Conservation (phyloP, 352 stramenopile species). For the Globisporangium solare region DNA sequence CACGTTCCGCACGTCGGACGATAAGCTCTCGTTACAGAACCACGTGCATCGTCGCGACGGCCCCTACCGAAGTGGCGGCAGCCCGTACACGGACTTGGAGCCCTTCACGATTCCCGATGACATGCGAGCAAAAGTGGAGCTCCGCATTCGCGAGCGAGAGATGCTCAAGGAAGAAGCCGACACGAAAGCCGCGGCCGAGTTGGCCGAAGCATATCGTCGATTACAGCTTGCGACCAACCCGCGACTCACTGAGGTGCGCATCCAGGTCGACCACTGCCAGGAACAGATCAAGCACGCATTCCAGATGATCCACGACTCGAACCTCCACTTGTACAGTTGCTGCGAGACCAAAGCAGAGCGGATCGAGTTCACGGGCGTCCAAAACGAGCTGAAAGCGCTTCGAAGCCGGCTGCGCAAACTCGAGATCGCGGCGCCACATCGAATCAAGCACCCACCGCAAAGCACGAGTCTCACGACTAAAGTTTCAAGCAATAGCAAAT, state of each 20-base stretch:
- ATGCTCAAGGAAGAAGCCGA: constrained; percentile 44
- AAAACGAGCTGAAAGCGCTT: constrained; percentile 48
- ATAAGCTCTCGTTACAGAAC: constrained; percentile 53
- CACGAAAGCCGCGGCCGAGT: constrained; percentile 32
- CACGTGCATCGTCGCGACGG: constrained; percentile 34
- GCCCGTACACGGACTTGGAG: constrained; percentile 59
- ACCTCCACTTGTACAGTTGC: constrained; percentile 58
- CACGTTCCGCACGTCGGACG: constrained; percentile 42
- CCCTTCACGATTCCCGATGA: constrained; percentile 76
- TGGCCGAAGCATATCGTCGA: constrained; percentile 56
- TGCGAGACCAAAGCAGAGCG: constrained; percentile 62
- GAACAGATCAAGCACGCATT: constrained; percentile 66
- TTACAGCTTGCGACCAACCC: constrained; percentile 58
- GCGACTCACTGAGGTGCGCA: constrained; percentile 48
- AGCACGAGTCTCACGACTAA: constrained; percentile 1
- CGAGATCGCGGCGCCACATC: constrained; percentile 13
- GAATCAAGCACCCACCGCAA: constrained; percentile 2
- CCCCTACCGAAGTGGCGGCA: constrained; percentile 11
- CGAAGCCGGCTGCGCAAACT: constrained; percentile 32
- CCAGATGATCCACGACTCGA: constrained; percentile 56
- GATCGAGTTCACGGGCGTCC: constrained; percentile 36
- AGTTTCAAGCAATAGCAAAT: neutral
- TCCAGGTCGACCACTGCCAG: constrained; percentile 60
- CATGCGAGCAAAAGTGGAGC: constrained; percentile 75
- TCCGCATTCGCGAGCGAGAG: constrained; percentile 55